phyloP scores from a whole-genome alignment of 202 grass and related monocot genomes.

The Zoysia matrella region DNA sequence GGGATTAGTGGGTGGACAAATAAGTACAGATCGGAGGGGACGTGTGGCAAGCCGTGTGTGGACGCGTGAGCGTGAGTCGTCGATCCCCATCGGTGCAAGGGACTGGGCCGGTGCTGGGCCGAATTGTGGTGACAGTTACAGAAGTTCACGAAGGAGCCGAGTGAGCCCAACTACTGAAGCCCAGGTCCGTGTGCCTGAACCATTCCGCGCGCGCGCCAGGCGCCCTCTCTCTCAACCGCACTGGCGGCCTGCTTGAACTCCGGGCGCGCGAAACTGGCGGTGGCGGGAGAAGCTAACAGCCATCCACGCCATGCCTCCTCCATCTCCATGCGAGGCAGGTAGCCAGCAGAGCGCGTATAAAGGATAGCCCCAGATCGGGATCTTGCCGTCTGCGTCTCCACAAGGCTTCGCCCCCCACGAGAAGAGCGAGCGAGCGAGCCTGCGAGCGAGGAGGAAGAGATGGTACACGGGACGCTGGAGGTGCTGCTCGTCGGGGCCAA shows the following conservation, averaged over 20 bases:
- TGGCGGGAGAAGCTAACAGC: conserved; percentile 30
- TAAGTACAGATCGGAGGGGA: conserved; percentile 13
- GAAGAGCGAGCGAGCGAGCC: background rate
- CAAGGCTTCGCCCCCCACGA: background rate
- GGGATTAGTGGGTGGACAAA: conserved; percentile 3
- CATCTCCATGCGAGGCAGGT: background rate
- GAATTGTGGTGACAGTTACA: background rate
- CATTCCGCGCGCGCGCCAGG: background rate
- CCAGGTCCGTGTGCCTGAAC: background rate
- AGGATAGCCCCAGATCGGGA: conserved; percentile 30
- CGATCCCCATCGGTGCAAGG: background rate
- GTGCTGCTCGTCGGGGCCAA: conserved; percentile 91
- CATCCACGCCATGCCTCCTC: conserved; percentile 22
- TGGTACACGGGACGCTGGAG: conserved; percentile 91
- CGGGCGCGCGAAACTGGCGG: conserved; percentile 32
- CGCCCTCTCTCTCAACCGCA: background rate
- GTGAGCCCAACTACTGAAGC: background rate
- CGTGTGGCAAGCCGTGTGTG: conserved; percentile 3
- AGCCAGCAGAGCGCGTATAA: background rate
- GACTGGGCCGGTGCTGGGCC: background rate
- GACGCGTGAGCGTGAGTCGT: background rate
- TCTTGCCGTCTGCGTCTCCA: conserved; percentile 10
- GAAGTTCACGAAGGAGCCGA: background rate
- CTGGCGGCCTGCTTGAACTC: background rate
- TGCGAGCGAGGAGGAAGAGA: conserved; percentile 38